Conservation (phyloP, 352 stramenopile species). For the Phytophthora nicotianae region DNA sequence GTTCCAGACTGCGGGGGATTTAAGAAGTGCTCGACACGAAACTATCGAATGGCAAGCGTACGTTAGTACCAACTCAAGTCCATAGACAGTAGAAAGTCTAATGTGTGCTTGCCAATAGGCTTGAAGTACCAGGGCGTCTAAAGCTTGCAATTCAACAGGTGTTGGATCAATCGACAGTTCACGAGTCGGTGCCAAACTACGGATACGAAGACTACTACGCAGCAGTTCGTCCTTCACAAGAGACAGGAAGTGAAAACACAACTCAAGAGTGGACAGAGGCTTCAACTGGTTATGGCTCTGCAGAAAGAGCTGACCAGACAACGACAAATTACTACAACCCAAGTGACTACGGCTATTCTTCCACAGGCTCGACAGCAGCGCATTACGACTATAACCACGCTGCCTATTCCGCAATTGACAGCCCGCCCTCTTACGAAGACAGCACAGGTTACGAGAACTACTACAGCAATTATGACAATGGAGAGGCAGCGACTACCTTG, state of each 20-base stretch:
- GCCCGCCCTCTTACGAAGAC: constrained; percentile 18
- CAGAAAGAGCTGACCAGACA: constrained; percentile 15
- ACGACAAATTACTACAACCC: constrained; percentile 17
- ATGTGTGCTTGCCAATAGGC: constrained; percentile 18
- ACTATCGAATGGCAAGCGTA: constrained; percentile 62
- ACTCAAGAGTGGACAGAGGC: constrained; percentile 16
- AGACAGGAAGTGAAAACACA: constrained; percentile 10
- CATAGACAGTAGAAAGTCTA: background rate
- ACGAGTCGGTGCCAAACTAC: constrained; percentile 15
- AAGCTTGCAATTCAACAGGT: constrained; percentile 75
- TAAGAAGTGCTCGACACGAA: constrained; percentile 49
- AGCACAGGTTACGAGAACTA: constrained; percentile 10
- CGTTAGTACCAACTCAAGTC: constrained; percentile 7
- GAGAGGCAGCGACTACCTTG: constrained; percentile 17
- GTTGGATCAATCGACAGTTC: constrained; percentile 40
- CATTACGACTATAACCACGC: constrained; percentile 11
- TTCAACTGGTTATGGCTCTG: constrained; percentile 4
- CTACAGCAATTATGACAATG: constrained; percentile 22
- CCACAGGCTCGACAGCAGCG: background rate
- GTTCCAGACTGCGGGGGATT: constrained; percentile 66
- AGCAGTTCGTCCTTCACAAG: constrained; percentile 20
- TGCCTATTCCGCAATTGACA: background rate
- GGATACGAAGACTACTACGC: constrained; percentile 37
- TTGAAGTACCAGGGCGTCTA: constrained; percentile 57
- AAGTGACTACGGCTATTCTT: constrained; percentile 20